Evolutionary conservation across 768 basidiomycete species (phyloP).

Genomic region (Plicaturopsis crispa): DNA sequence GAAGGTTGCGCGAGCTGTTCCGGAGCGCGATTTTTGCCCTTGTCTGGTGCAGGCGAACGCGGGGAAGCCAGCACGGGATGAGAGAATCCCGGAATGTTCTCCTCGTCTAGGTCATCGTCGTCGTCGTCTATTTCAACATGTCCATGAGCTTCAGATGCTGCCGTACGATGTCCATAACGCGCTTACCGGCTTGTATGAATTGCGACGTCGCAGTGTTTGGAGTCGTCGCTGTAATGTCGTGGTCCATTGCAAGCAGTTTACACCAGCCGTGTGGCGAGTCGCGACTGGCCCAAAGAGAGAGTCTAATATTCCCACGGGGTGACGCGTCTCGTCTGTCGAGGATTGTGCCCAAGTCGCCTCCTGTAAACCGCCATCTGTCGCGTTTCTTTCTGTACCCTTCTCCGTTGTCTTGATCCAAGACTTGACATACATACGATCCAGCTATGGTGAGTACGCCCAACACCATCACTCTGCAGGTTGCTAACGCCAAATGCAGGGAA

Average conservation of each 20-base stretch:
- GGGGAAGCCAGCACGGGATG: constrained; percentile 44
- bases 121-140: constrained; percentile 40
- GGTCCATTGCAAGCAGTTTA: no score
- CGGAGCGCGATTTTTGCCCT: constrained; percentile 65
- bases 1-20: constrained; percentile 41
- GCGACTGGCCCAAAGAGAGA: no score
- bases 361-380: constrained; percentile 1
- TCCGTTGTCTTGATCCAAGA: constrained; percentile 8
- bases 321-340: no score
- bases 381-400: constrained; percentile 7
- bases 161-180: no score
- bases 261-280: no score
- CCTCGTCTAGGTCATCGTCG: constrained; percentile 80
- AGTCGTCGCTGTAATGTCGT: constrained; percentile 21
- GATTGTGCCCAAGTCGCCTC: not conserved
- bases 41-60: constrained; percentile 42
- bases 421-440: no score
- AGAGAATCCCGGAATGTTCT: constrained; percentile 72
- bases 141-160: no score
- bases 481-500: no score
- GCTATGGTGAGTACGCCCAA: no score
- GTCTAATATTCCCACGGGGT: no score
- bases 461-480: no score
- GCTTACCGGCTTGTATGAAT: constrained; percentile 73
- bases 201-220: constrained; percentile 59